These are phyloP conservation scores for Tulasnella sp. DNA, from an alignment of 768 basidiomycete genomes.

Conservation along the genomic window DNA sequence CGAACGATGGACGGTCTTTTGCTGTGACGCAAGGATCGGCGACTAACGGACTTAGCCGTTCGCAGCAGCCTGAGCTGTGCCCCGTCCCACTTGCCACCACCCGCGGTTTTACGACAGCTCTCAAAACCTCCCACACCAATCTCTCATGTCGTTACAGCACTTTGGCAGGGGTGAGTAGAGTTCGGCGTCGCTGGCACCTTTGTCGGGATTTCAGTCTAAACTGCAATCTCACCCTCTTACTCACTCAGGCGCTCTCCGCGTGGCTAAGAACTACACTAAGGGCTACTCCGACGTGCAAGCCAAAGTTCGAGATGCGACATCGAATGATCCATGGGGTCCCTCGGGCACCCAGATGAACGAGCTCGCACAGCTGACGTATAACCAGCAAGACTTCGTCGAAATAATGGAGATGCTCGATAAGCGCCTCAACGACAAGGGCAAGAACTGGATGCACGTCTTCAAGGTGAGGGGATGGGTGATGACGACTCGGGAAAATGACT, in stretches of 20 bases:
- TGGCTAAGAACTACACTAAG: slow-evolving; percentile 85
- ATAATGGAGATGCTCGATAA: slow-evolving; percentile 99
- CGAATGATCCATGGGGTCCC: slow-evolving; percentile 98
- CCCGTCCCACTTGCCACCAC: slow-evolving; percentile 5
- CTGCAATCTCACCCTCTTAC: neutral
- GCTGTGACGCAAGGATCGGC: slow-evolving; percentile 13
- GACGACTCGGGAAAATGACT: neutral
- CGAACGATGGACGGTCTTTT: neutral
- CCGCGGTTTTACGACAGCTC: slow-evolving; percentile 12
- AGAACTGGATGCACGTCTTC: slow-evolving; percentile 99
- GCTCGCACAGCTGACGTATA: slow-evolving; percentile 94
- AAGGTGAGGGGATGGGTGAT: slow-evolving; percentile 59
- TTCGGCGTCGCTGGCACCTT: neutral
- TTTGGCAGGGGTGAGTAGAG: slow-evolving; percentile 63
- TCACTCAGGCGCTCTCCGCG: slow-evolving; percentile 53
- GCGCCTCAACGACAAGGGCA: slow-evolving; percentile 96
- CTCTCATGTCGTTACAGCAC: slow-evolving; percentile 61
- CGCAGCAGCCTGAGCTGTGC: neutral
- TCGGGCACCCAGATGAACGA: slow-evolving; percentile 99
- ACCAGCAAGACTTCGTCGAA: slow-evolving; percentile 98
- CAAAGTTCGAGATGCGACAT: slow-evolving; percentile 95
- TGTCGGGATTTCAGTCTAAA: slow-evolving; percentile 1
- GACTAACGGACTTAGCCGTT: neutral
- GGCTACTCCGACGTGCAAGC: slow-evolving; percentile 91
- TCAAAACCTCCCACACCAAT: neutral